Base-by-base conservation (phyloP, 202 grass and related monocot species). In the Sporobolus alterniflorus region DNA sequence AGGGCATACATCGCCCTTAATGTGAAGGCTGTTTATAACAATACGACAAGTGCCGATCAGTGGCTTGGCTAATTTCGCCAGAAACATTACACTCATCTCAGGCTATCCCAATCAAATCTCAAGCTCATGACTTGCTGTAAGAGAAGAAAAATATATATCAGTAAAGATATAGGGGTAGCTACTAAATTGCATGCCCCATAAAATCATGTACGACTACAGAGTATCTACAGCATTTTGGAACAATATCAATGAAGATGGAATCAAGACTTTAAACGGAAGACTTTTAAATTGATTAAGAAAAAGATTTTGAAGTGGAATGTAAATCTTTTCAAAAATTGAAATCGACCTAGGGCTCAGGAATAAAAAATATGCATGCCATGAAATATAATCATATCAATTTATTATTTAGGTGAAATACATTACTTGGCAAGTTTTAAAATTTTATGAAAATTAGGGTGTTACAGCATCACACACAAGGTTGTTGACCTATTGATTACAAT, bases 81-180 rank as follows among this genome's bases (percentile, higher is more conserved):
- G 79, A 64, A 99, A 92, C 93, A 96, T 89, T 55, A 99, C 89
- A 77, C 96, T 99, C 96, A 99, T 99, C 79, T 96, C 96, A 20
- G 89, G 73, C 87, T 92, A 85, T 90, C 76, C 96, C 96, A 99
- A 76, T 95, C 87, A 86, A 99, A 99, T 78, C 87, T 91, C 87
- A 99, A 81, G 51, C 83, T 66, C 96, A 99, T 93, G 73, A 94
- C 91, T 86, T 86, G 85, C 96, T 99, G 96, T 47, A 20, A 47
- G 26, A 73, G 2, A 44, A 80, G 29, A 44, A 26, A 16, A 5
- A 41, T 13, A 33, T 31, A 81, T 81, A 32, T 81, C 21, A 81
- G 66, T 71, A 28, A 80, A 69, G 21, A 67, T 67, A 32, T 56
- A 56, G 33, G 33, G 12, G 47, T 56, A 56, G 33, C 49, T 20